These are phyloP conservation scores for Saccharomycopsis schoenii DNA, from an alignment of 805 yeast species.

Conservation along the genomic window DNA sequence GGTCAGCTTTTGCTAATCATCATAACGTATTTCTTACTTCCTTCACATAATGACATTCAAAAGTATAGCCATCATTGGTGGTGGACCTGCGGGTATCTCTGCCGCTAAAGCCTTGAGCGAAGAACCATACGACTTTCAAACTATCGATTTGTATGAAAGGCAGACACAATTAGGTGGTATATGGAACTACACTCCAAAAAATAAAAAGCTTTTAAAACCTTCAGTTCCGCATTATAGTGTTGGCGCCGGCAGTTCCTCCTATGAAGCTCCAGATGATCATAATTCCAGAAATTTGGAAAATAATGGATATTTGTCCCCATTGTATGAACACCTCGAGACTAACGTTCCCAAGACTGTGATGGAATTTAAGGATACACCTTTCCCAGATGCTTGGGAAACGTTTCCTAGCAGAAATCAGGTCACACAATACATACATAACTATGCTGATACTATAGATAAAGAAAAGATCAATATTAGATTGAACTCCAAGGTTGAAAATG, in stretches of 20 bases:
- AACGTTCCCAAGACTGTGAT: constrained; percentile 57
- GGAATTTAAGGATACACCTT: constrained; percentile 51
- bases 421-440: constrained; percentile 46
- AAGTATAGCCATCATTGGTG: constrained; percentile 61
- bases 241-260: background rate
- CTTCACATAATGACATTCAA: constrained; percentile 10
- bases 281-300: background rate
- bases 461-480: constrained; percentile 34
- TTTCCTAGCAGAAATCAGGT: constrained; percentile 60
- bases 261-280: background rate
- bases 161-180: constrained; percentile 62
- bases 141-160: constrained; percentile 48
- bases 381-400: constrained; percentile 34
- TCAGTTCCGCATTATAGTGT: constrained; percentile 14
- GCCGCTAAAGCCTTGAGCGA: constrained; percentile 51
- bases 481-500: constrained; percentile 37
- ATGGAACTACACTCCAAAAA: constrained; percentile 51
- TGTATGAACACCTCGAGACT: constrained; percentile 60
- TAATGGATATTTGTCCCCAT: constrained; percentile 34
- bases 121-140: constrained; percentile 34
- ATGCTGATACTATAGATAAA: constrained; percentile 29
- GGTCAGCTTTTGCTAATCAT: too few relatives aligned
- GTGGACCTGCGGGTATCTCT: constrained; percentile 68
- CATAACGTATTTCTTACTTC: background rate
- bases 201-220: background rate